Evolutionary conservation across 805 yeast genomes (phyloP).

Genomic region (Zygotorulaspora danielsina): DNA sequence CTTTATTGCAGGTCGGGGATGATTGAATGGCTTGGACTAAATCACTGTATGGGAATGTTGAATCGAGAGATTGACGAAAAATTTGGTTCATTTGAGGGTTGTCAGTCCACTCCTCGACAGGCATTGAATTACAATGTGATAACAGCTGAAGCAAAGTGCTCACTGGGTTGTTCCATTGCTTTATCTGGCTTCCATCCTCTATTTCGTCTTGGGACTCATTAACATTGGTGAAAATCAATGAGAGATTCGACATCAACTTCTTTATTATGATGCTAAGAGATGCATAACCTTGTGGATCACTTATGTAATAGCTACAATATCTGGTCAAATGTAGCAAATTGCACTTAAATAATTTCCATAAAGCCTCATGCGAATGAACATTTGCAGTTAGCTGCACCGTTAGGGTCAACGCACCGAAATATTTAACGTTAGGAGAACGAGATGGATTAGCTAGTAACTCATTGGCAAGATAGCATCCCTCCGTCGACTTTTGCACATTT

Average conservation of each 20-base stretch:
- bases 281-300: slow-evolving; percentile 16
- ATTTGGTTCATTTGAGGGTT: slow-evolving; percentile 10
- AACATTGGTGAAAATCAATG: slow-evolving; percentile 30
- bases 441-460: slow-evolving; percentile 21
- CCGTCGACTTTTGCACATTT: slow-evolving; percentile 28
- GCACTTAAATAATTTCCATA: slow-evolving; percentile 27
- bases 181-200: slow-evolving; percentile 8
- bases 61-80: slow-evolving; percentile 17
- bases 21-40: slow-evolving; percentile 24
- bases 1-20: slow-evolving; percentile 22
- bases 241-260: slow-evolving; percentile 36
- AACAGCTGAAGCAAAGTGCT: slow-evolving; percentile 27
- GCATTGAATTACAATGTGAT: slow-evolving; percentile 11
- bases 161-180: slow-evolving; percentile 34
- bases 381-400: slow-evolving; percentile 32
- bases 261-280: slow-evolving; percentile 24
- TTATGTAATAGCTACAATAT: slow-evolving; percentile 15
- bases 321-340: slow-evolving; percentile 26
- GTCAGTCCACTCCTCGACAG: slow-evolving; percentile 18
- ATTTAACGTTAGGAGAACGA: slow-evolving; percentile 29
- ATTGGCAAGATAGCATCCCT: slow-evolving; percentile 31
- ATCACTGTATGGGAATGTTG: slow-evolving; percentile 22
- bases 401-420: slow-evolving; percentile 36
- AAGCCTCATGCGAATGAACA: slow-evolving; percentile 12
- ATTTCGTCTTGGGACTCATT: slow-evolving; percentile 18